phyloP scores from a whole-genome alignment of 31 red algal genomes.

The Porphyra umbilicalis region DNA sequence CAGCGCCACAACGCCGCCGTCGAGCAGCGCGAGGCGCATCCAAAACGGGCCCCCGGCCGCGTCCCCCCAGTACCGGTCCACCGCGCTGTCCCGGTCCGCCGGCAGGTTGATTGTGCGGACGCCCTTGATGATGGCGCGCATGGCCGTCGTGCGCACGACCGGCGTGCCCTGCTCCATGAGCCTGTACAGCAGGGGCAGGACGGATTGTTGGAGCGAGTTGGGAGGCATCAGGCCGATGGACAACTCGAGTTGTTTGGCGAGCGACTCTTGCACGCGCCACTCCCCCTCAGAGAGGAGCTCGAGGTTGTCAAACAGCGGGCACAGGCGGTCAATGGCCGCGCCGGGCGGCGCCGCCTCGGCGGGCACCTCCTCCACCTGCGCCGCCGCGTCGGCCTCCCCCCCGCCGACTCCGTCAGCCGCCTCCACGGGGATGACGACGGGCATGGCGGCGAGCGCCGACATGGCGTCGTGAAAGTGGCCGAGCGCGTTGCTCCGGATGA shows the following conservation, averaged over 20 bases:
- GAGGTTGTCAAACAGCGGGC: conserved; percentile 48
- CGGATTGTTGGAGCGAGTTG: conserved; percentile 10
- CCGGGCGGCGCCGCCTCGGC: not conserved
- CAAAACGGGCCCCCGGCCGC: conserved; percentile 52
- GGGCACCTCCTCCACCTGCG: not conserved
- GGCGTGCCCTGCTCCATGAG: conserved; percentile 51
- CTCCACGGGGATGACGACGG: conserved; percentile 7
- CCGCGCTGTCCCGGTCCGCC: conserved; percentile 33
- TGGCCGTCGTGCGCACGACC: conserved; percentile 55
- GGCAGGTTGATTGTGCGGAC: not conserved
- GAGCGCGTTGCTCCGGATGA: conserved; percentile 49
- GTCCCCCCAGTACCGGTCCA: conserved; percentile 48
- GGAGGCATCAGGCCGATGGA: conserved; percentile 38
- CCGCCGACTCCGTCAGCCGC: not conserved
- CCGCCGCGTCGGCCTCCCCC: not conserved
- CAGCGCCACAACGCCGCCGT: conserved; percentile 52
- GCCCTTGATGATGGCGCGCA: conserved; percentile 35
- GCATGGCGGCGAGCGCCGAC: conserved; percentile 23
- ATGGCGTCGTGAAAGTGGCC: conserved; percentile 42
- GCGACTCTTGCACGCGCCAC: conserved; percentile 65
- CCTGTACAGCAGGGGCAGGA: conserved; percentile 48
- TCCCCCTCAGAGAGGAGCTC: conserved; percentile 35
- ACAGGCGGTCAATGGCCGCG: conserved; percentile 12
- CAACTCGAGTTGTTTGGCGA: conserved; percentile 53
- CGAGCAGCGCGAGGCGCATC: conserved; percentile 69